Percentiles rank a stretch among this genome's conserved stretches.
These are phyloP conservation scores for Ceratopteris richardii DNA, from an alignment of 75 land plant species.

Conservation along the genomic window DNA sequence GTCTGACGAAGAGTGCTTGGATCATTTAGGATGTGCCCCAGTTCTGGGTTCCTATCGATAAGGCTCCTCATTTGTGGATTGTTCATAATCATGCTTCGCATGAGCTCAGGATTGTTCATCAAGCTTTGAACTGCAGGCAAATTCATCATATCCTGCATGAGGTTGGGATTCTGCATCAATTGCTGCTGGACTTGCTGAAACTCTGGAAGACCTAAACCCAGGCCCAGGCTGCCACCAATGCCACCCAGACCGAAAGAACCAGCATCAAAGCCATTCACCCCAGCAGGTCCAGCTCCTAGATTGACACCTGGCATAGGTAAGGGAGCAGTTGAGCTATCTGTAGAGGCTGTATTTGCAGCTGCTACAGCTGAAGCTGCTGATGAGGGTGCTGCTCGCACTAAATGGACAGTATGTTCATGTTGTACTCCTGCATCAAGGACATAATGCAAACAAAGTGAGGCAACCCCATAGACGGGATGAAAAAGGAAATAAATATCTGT, in stretches of 20 bases:
- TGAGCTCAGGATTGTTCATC: constrained; percentile 86
- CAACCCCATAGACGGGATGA: too few relatives aligned
- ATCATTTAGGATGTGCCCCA: constrained; percentile 85
- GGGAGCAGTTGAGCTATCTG: constrained; percentile 7
- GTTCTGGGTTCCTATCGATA: constrained; percentile 84
- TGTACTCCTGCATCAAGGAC: constrained; percentile 36
- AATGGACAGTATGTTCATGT: constrained; percentile 51
- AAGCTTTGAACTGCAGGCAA: constrained; percentile 81
- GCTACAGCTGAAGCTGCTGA: constrained; percentile 16
- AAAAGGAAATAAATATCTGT: too few relatives aligned
- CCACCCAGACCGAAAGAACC: constrained; percentile 42
- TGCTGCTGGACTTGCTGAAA: constrained; percentile 88
- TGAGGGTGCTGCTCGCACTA: constrained; percentile 49
- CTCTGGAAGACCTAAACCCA: constrained; percentile 49
- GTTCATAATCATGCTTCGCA: constrained; percentile 78
- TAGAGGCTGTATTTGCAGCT: constrained; percentile 8
- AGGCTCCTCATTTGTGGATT: constrained; percentile 94
- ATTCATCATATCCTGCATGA: constrained; percentile 89
- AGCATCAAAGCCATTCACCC: constrained; percentile 37
- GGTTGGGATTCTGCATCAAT: constrained; percentile 81
- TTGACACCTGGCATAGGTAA: constrained; percentile 13
- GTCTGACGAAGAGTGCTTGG: constrained; percentile 78
- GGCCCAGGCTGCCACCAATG: constrained; percentile 20
- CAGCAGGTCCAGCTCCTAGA: constrained; percentile 25
- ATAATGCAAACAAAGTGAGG: too few relatives aligned